Conservation (phyloP, 2,329 filamentous ascomycete species). For the Sporothrix humicola region DNA sequence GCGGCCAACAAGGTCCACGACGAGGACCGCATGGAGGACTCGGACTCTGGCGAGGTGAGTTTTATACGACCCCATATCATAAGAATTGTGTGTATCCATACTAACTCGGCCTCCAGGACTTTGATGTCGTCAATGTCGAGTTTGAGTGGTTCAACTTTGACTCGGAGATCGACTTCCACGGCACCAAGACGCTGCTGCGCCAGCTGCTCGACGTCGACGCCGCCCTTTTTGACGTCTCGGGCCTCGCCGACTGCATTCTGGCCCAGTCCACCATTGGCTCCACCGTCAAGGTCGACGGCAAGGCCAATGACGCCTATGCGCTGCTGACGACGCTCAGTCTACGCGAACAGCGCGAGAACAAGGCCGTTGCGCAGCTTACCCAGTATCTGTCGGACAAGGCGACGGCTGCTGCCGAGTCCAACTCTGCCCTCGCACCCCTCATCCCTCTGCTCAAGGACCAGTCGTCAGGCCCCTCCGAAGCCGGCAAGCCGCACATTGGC, state of each 20-base stretch:
- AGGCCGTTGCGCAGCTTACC: conserved; percentile 71
- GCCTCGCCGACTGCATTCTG: conserved; percentile 80
- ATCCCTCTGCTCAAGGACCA: conserved; percentile 56
- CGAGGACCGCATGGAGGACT: conserved; percentile 52
- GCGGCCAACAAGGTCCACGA: conserved; percentile 42
- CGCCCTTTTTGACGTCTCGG: conserved; percentile 84
- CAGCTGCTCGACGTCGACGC: conserved; percentile 92
- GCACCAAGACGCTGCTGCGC: conserved; percentile 84
- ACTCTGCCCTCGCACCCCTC: conserved; percentile 58
- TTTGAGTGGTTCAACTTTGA: conserved; percentile 99
- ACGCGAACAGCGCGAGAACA: conserved; percentile 75
- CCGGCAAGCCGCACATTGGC: conserved; percentile 64
- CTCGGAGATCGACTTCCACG: conserved; percentile 89
- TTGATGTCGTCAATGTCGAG: conserved; percentile 91
- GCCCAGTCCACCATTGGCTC: conserved; percentile 87
- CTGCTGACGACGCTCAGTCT: conserved; percentile 89
- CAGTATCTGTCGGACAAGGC: conserved; percentile 71
- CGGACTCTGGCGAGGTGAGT: conserved; percentile 53
- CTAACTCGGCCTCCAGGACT: conserved; percentile 63
- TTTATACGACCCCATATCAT: not conserved
- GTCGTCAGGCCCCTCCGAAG: conserved; percentile 42
- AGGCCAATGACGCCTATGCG: conserved; percentile 89
- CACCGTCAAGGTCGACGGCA: conserved; percentile 96
- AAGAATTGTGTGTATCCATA: not conserved
- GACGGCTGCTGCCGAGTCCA: conserved; percentile 47